Conservation (phyloP, 495 filamentous ascomycete genomes). For the Immersiella caudata region DNA sequence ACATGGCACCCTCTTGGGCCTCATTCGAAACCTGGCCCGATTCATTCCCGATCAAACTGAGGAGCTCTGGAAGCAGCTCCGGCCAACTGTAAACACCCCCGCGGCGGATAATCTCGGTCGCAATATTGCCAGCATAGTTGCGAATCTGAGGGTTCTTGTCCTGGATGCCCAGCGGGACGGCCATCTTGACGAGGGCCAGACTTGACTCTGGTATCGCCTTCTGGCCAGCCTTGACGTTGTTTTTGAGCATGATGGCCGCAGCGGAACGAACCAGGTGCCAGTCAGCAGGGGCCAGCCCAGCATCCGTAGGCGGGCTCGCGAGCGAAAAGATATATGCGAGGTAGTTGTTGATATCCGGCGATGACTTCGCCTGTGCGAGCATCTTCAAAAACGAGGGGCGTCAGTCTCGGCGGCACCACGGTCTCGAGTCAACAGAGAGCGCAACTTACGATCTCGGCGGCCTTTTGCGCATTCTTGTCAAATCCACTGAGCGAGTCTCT, state of each 20-base stretch:
- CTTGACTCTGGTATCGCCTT: conserved; percentile 70
- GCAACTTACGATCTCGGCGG: conserved; percentile 67
- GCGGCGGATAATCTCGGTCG: conserved; percentile 87
- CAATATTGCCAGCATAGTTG: conserved; percentile 86
- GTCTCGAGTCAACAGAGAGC: conserved; percentile 10
- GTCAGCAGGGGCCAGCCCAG: conserved; percentile 58
- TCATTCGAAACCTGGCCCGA: conserved; percentile 64
- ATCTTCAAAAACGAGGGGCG: conserved; percentile 60
- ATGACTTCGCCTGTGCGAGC: conserved; percentile 87
- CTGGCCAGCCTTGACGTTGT: conserved; percentile 74
- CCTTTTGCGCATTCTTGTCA: conserved; percentile 75
- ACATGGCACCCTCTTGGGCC: conserved; percentile 91
- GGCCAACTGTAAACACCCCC: conserved; percentile 92
- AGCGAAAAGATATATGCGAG: conserved; percentile 87
- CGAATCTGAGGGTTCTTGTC: conserved; percentile 83
- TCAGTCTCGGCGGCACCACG: conserved; percentile 27
- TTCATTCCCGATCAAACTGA: conserved; percentile 74
- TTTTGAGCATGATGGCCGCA: conserved; percentile 93
- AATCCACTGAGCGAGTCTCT: conserved; percentile 87
- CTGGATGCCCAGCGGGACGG: conserved; percentile 74
- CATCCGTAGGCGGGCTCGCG: conserved; percentile 57
- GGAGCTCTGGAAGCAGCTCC: conserved; percentile 78
- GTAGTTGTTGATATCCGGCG: conserved; percentile 96
- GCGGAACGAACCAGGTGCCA: conserved; percentile 80
- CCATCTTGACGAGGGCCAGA: conserved; percentile 73